A percentile compares a stretch with the other conserved stretches of the same genome.
These are phyloP conservation scores for Tillandsia leiboldiana DNA, from an alignment of 176 grass and related monocot genomes.

Conservation along the genomic window DNA sequence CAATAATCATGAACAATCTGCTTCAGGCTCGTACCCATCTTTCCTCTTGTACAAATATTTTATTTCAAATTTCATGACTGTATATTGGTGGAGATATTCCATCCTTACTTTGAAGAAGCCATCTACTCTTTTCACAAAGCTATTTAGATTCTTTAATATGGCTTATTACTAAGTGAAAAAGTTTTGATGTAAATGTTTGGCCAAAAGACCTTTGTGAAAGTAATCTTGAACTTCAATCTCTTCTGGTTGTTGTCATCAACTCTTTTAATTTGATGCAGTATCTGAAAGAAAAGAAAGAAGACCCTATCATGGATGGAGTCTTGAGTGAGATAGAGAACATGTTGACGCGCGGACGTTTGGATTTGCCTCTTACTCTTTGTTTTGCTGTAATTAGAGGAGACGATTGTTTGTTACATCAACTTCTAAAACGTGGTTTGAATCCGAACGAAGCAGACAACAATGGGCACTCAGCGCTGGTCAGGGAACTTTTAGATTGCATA, in stretches of 20 bases:
- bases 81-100: neutral
- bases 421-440: constrained; percentile 67
- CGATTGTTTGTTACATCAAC: constrained; percentile 59
- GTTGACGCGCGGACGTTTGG: constrained; percentile 61
- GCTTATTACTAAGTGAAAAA: neutral
- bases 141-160: neutral
- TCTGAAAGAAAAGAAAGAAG: constrained; percentile 49
- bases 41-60: constrained; percentile 3
- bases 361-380: constrained; percentile 74
- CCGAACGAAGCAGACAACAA: constrained; percentile 81
- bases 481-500: constrained; percentile 8
- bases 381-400: constrained; percentile 79
- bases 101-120: neutral
- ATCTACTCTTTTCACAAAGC: neutral
- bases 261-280: constrained; percentile 32
- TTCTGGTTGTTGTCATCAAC: neutral
- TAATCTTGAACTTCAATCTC: no score
- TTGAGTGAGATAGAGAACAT: constrained; percentile 86
- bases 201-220: no score
- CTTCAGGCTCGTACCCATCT: constrained; percentile 45
- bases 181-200: neutral
- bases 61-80: constrained; percentile 4
- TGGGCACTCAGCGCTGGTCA: constrained; percentile 64
- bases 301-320: constrained; percentile 42
- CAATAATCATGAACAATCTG: constrained; percentile 91